Evolutionary conservation across 768 basidiomycete species (phyloP).

Genomic region (Calvatia gigantea): DNA sequence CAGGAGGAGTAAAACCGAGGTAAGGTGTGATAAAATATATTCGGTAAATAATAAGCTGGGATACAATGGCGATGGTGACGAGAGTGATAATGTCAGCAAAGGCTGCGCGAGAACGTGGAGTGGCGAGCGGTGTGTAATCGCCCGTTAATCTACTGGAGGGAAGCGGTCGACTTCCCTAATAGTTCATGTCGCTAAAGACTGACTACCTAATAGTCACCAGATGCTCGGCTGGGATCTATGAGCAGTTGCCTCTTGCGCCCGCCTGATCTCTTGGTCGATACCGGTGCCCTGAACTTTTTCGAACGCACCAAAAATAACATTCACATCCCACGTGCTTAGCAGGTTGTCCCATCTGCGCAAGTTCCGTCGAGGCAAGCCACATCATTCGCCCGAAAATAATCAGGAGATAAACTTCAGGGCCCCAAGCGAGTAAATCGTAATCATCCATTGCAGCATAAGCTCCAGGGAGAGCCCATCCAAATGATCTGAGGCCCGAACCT

Average conservation of each 20-base stretch:
- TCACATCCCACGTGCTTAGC: neutral
- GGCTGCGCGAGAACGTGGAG: too few species aligned
- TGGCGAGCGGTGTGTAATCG: too few species aligned
- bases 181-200: neutral
- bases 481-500: neutral
- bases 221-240: neutral
- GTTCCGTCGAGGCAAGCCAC: neutral
- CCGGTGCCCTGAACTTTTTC: neutral
- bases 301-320: neutral
- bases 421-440: neutral
- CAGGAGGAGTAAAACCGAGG: too few species aligned
- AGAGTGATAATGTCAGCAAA: too few species aligned
- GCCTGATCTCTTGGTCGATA: neutral
- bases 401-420: constrained; percentile 1
- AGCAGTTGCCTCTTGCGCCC: neutral
- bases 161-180: neutral
- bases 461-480: neutral
- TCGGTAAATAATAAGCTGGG: too few species aligned
- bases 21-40: too few species aligned
- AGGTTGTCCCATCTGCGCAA: neutral
- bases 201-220: neutral
- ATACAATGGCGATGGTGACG: too few species aligned
- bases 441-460: neutral
- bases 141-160: neutral
- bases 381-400: neutral